phyloP scores from a whole-genome alignment of 768 basidiomycete genomes.

The Amanita brunnescens region DNA sequence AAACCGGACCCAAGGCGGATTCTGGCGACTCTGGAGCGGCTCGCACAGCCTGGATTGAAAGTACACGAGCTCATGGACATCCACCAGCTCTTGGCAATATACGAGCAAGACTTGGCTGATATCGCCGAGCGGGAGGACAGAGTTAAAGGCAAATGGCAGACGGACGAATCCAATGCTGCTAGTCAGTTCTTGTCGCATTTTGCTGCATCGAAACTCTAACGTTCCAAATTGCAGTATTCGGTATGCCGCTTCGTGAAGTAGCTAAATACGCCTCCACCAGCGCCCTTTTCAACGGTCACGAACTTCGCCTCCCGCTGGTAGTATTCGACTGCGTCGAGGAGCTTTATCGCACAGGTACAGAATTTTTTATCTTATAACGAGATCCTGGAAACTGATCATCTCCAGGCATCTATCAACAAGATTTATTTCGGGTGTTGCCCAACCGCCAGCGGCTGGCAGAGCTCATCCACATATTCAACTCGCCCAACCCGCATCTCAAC shows the following conservation, averaged over 20 bases:
- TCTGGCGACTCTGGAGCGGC: not conserved
- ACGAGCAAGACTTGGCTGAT: slow-evolving; percentile 16
- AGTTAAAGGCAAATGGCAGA: not conserved
- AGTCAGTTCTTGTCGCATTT: not conserved
- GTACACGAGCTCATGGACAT: slow-evolving; percentile 12
- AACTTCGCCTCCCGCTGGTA: slow-evolving; percentile 31
- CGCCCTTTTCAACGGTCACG: slow-evolving; percentile 25
- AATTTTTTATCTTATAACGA: slow-evolving; percentile 3
- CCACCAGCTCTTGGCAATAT: slow-evolving; percentile 14
- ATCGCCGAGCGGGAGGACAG: slow-evolving; percentile 14
- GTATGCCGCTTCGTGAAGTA: slow-evolving; percentile 25
- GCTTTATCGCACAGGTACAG: slow-evolving; percentile 29
- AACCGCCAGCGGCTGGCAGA: slow-evolving; percentile 27
- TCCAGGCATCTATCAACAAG: slow-evolving; percentile 25
- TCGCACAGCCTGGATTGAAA: not conserved
- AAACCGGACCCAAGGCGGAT: not conserved
- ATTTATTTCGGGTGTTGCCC: slow-evolving; percentile 25
- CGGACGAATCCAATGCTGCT: slow-evolving; percentile 8
- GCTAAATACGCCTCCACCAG: slow-evolving; percentile 25
- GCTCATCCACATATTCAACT: slow-evolving; percentile 30
- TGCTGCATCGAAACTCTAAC: not conserved
- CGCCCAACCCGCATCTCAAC: slow-evolving; percentile 16
- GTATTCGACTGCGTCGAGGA: slow-evolving; percentile 34
- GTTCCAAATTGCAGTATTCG: slow-evolving; percentile 22
- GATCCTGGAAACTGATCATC: slow-evolving; percentile 2